Conservation (phyloP, 192 early-diverging fungal species). For the Kickxella alabastrina region DNA sequence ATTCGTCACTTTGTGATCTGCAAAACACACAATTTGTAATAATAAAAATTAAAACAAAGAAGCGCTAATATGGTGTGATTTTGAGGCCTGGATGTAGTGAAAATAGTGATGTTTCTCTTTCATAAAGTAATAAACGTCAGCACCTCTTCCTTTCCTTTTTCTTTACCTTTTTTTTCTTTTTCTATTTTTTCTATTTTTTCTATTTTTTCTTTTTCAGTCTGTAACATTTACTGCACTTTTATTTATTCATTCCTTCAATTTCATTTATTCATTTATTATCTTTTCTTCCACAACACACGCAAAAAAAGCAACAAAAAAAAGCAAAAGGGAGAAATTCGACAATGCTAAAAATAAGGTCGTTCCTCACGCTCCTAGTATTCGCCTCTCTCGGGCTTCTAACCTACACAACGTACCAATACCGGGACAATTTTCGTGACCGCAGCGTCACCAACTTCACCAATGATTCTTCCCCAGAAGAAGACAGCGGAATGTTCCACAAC, state of each 20-base stretch:
- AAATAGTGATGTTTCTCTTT: background rate
- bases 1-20: too few species aligned
- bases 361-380: conserved; percentile 17
- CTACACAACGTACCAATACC: conserved; percentile 29
- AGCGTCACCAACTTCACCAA: conserved; percentile 28
- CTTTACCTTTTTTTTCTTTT: background rate
- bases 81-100: too few species aligned
- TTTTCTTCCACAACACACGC: too few species aligned
- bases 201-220: conserved; percentile 1
- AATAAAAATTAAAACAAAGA: too few species aligned
- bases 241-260: background rate
- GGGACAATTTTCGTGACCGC: conserved; percentile 39
- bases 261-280: background rate
- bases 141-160: background rate
- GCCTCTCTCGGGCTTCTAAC: conserved; percentile 20
- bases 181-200: conserved; percentile 4
- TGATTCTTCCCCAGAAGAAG: conserved; percentile 14
- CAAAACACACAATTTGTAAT: too few species aligned
- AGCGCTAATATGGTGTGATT: too few species aligned
- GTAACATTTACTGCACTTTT: background rate
- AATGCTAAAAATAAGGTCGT: conserved; percentile 31
- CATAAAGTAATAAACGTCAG: background rate
- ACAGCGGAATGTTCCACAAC: conserved; percentile 25
- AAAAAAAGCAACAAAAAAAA: too few species aligned
- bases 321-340: background rate